These are phyloP conservation scores for Thraustotheca clavata DNA, from an alignment of 352 stramenopile species.

Conservation along the genomic window DNA sequence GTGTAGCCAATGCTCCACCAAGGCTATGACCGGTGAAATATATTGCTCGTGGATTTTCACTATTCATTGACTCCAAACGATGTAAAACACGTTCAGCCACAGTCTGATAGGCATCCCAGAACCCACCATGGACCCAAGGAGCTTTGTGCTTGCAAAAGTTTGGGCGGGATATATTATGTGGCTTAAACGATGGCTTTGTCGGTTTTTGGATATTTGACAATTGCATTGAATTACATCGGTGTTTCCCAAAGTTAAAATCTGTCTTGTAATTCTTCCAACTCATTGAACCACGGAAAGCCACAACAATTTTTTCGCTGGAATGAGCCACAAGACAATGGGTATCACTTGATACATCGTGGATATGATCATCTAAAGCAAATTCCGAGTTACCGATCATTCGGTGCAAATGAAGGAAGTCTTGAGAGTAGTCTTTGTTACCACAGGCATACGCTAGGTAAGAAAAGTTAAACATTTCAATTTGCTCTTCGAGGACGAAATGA, in stretches of 20 bases:
- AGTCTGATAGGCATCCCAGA: constrained; percentile 33
- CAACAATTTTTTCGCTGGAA: constrained; percentile 27
- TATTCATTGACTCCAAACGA: constrained; percentile 22
- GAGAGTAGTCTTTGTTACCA: constrained; percentile 31
- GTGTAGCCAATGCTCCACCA: constrained; percentile 31
- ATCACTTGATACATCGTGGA: constrained; percentile 32
- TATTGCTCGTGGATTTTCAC: constrained; percentile 24
- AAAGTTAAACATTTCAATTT: constrained; percentile 42
- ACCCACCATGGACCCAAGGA: constrained; percentile 36
- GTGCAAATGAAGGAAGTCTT: constrained; percentile 25
- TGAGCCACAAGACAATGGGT: constrained; percentile 34
- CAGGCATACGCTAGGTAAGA: constrained; percentile 36
- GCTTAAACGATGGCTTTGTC: background rate
- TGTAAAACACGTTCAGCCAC: constrained; percentile 29
- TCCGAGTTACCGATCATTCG: constrained; percentile 25
- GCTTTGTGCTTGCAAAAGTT: constrained; percentile 28
- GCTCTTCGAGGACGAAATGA: constrained; percentile 34
- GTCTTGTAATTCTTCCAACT: constrained; percentile 39
- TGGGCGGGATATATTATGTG: background rate
- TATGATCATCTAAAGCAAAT: constrained; percentile 28
- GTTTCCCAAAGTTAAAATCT: constrained; percentile 29
- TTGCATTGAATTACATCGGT: background rate
- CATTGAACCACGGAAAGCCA: constrained; percentile 34
- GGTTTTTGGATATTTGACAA: background rate
- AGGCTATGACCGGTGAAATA: constrained; percentile 36